Evolutionary conservation across 2,329 filamentous ascomycete species (phyloP), one percentile per base, ranked within the genome.

Genomic region (Ciborinia camelliae): DNA sequence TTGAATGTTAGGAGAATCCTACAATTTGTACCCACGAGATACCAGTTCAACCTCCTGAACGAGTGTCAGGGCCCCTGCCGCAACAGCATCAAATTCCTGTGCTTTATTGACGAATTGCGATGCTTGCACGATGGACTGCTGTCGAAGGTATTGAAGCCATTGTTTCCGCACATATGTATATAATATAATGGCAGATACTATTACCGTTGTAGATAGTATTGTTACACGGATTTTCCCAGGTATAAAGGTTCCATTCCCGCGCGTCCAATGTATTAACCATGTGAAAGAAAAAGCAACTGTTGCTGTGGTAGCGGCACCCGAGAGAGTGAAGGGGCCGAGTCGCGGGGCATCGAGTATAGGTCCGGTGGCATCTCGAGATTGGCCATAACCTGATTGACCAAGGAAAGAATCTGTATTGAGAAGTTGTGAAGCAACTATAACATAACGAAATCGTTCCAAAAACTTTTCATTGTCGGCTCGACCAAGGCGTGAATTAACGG

Each of bases 21-120:
- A 92, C 87, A 97, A 82, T 78, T 91, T 84, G 76, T 96, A 97
- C 28, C 93, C 93, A 71, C 93, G 86, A 37, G 93, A 96, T 32
- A 97, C 92, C 39, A 97, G 82, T 78, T 97, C 93, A n/a, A 97
- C 92, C 77, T 97, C 93, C 76, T 97, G 93, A 68, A 97, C 89
- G 66, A 97, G 84, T 45, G 90, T 87, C 63, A 97, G 81, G 2
- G 91, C 90, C 39, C 91, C 89, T 47, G 88, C 87, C 48, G 86
- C 87, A 28, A 89, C 88, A 48, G 88, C 86, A 76, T 97, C 92
- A 71, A 96, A 92, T 58, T 88, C 86, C 73, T 96, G 91, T 47
- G 92, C 87, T 72, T 86, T 88, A 54, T 85, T 81, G 53, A 95
- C 87, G 69, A 96, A 86, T 0, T 81, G 78, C 14, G 86, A 85